Base-by-base conservation (phyloP, 1,284 basidiomycete species). In the Cryptococcus floricola region DNA sequence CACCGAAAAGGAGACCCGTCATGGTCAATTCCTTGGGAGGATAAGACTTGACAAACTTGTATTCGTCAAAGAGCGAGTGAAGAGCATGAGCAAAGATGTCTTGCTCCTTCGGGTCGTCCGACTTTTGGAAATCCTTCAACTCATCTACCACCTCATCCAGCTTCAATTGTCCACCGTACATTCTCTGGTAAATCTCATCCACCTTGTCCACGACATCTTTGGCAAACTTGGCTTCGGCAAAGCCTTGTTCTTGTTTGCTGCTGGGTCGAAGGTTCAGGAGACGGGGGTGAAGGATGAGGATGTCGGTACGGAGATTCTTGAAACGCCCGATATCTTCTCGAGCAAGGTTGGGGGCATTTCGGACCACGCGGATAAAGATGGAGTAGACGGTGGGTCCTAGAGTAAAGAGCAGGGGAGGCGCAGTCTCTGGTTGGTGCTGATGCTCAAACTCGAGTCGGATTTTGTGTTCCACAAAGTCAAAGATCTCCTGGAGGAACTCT, bases 21-120 rank as follows among this genome's bases (percentile, higher is more conserved):
- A 98, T 93, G 45, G 87, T 86, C 48, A 98, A 83, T 79, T 98
- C 93, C 60, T 92, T 89, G 31, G 89, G 83, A 14, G 96, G 96
- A 71, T 99, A 92, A 51, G 90, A 89, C 73, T 96, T 91, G 84
- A 98, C 97, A 81, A 97, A 98, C 72, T 94, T 93, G 84, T 97
- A 97, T 80, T 99, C 96, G 84, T 98, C 96, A 77, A 99, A 98
- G 53, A 99, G 85, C 79, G 97, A 96, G 80, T 98, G 94, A 51
- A 98, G 86, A 85, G 97, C 95, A 83, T 94, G 98, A 13, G 94
- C 96, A 73, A 98, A 97, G 58, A 97, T 85, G 79, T 98, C 91
- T 73, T 94, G 91, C 67, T 98, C 93, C 61, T 87, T 86, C 41
- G 85, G 75, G 66, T 89, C 91, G 28, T 83, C 82, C 25, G 94